Percentiles rank a stretch among this genome's conserved stretches.
Evolutionary conservation across 768 basidiomycete genomes (phyloP).

Genomic region (Pulveroboletus sp.): DNA sequence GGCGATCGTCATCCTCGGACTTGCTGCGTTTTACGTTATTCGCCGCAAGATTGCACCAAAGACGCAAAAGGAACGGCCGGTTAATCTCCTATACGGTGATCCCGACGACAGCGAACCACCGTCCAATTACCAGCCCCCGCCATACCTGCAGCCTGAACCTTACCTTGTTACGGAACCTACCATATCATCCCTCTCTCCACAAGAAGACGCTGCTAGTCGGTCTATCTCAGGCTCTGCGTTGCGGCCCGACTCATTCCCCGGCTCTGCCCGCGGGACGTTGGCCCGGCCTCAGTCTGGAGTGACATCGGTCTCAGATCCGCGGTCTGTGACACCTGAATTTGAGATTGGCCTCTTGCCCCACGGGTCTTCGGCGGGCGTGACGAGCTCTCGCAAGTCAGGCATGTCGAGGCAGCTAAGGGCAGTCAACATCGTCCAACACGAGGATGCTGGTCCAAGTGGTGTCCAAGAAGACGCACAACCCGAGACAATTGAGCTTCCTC

Average conservation of each 20-base stretch:
- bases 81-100: constrained; percentile 58
- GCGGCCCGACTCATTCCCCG: constrained; percentile 12
- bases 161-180: constrained; percentile 68
- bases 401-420: constrained; percentile 52
- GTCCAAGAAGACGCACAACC: constrained; percentile 37
- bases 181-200: constrained; percentile 35
- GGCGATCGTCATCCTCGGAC: constrained; percentile 36
- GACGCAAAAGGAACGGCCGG: constrained; percentile 50
- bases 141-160: constrained; percentile 73
- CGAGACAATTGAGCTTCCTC: constrained; percentile 80
- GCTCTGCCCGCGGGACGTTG: constrained; percentile 26
- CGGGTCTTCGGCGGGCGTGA: constrained; percentile 18
- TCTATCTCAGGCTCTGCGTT: constrained; percentile 20
- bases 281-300: constrained; percentile 25
- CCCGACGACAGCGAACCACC: constrained; percentile 47
- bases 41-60: constrained; percentile 41
- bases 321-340: constrained; percentile 46
- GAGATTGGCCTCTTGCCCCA: constrained; percentile 15
- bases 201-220: constrained; percentile 20
- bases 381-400: constrained; percentile 34
- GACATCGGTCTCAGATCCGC: constrained; percentile 31
- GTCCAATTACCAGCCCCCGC: constrained; percentile 49
- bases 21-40: constrained; percentile 46
- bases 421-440: constrained; percentile 80
- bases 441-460: constrained; percentile 60